These are phyloP conservation scores for Astrephomene gubernaculifera DNA, from an alignment of 139 green algal genomes.

Conservation along the genomic window DNA sequence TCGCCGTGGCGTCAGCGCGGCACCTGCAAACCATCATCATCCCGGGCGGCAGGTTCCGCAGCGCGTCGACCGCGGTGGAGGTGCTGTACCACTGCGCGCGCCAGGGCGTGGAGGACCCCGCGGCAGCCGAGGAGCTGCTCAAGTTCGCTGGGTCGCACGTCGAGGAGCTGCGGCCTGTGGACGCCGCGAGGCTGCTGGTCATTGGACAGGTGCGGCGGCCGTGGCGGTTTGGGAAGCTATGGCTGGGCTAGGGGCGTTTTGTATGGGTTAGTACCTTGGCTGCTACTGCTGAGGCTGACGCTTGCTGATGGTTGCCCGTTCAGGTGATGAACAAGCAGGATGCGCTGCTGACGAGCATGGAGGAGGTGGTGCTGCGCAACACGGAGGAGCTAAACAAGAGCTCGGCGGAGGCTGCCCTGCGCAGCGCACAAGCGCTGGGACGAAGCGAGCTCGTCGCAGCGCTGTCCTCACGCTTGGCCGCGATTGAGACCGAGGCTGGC, in stretches of 20 bases:
- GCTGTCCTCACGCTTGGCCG: slow-evolving; percentile 6
- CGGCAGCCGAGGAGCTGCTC: slow-evolving; percentile 12
- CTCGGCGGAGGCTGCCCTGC: background rate
- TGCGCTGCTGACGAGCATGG: background rate
- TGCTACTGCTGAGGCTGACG: no score
- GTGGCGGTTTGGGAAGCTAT: no score
- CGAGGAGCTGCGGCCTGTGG: slow-evolving; percentile 1
- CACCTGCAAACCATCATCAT: background rate
- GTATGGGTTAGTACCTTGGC: no score
- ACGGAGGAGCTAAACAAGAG: background rate
- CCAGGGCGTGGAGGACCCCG: slow-evolving; percentile 34
- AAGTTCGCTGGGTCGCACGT: background rate
- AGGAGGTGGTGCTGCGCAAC: background rate
- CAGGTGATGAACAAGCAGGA: slow-evolving; percentile 20
- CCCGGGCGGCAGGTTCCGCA: background rate
- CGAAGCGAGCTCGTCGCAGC: slow-evolving; percentile 3
- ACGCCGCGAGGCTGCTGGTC: slow-evolving; percentile 26
- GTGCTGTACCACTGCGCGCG: slow-evolving; percentile 10
- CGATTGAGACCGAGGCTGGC: no score
- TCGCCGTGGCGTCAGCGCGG: slow-evolving; percentile 27
- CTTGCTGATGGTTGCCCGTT: no score
- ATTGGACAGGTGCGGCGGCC: slow-evolving; percentile 1
- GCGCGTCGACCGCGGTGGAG: background rate
- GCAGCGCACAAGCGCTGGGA: background rate
- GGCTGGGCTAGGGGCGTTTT: no score